Evolutionary conservation across 2,329 filamentous ascomycete genomes (phyloP).

Genomic region (Epichloe gansuensis): DNA sequence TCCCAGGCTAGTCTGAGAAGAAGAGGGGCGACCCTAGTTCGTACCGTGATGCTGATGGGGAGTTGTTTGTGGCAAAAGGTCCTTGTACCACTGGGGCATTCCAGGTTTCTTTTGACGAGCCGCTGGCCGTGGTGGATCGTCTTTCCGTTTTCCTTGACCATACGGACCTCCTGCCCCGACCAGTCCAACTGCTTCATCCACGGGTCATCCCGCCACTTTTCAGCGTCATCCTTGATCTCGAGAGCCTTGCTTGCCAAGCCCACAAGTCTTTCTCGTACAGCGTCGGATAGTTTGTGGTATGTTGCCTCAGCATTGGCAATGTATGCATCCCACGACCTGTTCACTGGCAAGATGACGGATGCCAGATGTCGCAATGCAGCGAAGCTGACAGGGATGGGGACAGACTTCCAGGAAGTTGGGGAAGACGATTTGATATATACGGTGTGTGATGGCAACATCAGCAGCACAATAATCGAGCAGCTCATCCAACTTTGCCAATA

Average conservation of each 20-base stretch:
- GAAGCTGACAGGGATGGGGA: slow-evolving; percentile 94
- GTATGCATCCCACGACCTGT: slow-evolving; percentile 80
- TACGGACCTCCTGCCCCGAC: slow-evolving; percentile 83
- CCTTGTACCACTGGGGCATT: slow-evolving; percentile 94
- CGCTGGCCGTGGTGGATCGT: slow-evolving; percentile 62
- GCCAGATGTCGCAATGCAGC: slow-evolving; percentile 87
- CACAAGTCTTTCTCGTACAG: slow-evolving; percentile 64
- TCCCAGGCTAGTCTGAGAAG: slow-evolving; percentile 81
- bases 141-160: slow-evolving; percentile 85
- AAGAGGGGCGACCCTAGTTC: slow-evolving; percentile 77
- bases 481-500: slow-evolving; percentile 62
- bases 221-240: slow-evolving; percentile 54
- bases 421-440: slow-evolving; percentile 88
- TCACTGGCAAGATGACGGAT: slow-evolving; percentile 80
- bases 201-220: slow-evolving; percentile 65
- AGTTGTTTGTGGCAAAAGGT: slow-evolving; percentile 57
- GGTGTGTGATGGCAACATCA: slow-evolving; percentile 85
- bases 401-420: slow-evolving; percentile 81
- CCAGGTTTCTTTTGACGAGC: slow-evolving; percentile 86
- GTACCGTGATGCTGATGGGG: slow-evolving; percentile 67
- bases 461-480: slow-evolving; percentile 89
- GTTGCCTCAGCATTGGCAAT: slow-evolving; percentile 73
- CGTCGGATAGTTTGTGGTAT: slow-evolving; percentile 64
- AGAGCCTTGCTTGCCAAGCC: slow-evolving; percentile 67
- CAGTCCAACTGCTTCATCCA: slow-evolving; percentile 94